These are phyloP conservation scores for Nakazawaea ernobii DNA, from an alignment of 805 yeast species.

Conservation along the genomic window DNA sequence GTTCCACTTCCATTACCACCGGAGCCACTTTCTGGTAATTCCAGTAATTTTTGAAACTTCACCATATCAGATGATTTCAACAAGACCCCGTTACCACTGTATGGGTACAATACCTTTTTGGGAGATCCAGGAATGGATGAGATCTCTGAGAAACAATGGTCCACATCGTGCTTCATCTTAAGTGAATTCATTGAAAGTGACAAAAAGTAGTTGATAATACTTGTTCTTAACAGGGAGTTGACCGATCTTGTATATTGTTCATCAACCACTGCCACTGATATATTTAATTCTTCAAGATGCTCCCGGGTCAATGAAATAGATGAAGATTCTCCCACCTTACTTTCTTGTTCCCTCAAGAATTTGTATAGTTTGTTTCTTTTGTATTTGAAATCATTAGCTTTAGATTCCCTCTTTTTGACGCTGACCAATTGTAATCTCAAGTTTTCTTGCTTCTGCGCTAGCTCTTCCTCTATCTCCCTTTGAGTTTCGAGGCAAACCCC, in stretches of 20 bases:
- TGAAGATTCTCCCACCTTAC: slow-evolving; percentile 41
- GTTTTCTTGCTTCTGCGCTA: slow-evolving; percentile 36
- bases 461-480: slow-evolving; percentile 27
- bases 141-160: neutral
- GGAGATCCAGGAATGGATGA: neutral
- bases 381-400: slow-evolving; percentile 32
- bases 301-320: slow-evolving; percentile 40
- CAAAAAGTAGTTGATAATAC: slow-evolving; percentile 37
- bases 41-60: too few relatives aligned
- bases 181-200: slow-evolving; percentile 6
- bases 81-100: neutral
- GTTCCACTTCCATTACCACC: neutral
- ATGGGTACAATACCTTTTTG: neutral
- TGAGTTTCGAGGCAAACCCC: slow-evolving; percentile 33
- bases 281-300: slow-evolving; percentile 43
- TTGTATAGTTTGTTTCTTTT: slow-evolving; percentile 32
- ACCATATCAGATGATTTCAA: too few relatives aligned
- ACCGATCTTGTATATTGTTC: slow-evolving; percentile 45
- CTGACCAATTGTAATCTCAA: slow-evolving; percentile 37
- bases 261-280: slow-evolving; percentile 46
- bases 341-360: slow-evolving; percentile 35
- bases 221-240: slow-evolving; percentile 35
- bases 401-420: slow-evolving; percentile 45
- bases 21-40: neutral
- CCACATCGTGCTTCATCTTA: slow-evolving; percentile 1